These are phyloP conservation scores for Alternaria incomplexa DNA, from an alignment of 2,329 filamentous ascomycete species.

Conservation along the genomic window DNA sequence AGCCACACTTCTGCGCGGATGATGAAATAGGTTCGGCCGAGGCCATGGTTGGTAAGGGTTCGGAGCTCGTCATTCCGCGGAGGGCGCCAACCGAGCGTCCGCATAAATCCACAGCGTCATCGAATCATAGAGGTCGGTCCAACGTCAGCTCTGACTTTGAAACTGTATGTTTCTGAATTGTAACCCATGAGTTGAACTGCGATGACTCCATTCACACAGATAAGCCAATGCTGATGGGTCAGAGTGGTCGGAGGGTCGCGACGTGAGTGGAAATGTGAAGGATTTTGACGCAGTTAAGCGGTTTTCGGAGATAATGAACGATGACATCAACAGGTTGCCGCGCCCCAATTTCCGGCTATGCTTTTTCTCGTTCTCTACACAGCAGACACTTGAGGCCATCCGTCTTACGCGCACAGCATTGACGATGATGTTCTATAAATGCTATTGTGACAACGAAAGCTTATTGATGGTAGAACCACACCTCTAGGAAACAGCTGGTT, in stretches of 20 bases:
- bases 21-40: not conserved
- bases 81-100: not conserved
- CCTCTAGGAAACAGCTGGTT: not conserved
- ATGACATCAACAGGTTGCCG: not conserved
- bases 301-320: not conserved
- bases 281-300: not conserved
- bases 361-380: not conserved
- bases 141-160: not conserved
- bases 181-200: not conserved
- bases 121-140: not conserved
- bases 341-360: not conserved
- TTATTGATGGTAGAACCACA: rapidly evolving
- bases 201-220: not conserved
- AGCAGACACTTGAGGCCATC: not conserved
- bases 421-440: not conserved
- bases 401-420: not conserved
- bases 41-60: not conserved
- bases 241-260: not conserved
- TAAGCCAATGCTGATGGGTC: not conserved
- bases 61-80: not conserved
- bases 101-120: not conserved
- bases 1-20: not conserved
- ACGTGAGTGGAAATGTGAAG: not conserved
- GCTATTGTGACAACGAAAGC: not conserved
- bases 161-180: not conserved